Conservation (phyloP, 1,284 basidiomycete species). For the Irpex sp. region DNA sequence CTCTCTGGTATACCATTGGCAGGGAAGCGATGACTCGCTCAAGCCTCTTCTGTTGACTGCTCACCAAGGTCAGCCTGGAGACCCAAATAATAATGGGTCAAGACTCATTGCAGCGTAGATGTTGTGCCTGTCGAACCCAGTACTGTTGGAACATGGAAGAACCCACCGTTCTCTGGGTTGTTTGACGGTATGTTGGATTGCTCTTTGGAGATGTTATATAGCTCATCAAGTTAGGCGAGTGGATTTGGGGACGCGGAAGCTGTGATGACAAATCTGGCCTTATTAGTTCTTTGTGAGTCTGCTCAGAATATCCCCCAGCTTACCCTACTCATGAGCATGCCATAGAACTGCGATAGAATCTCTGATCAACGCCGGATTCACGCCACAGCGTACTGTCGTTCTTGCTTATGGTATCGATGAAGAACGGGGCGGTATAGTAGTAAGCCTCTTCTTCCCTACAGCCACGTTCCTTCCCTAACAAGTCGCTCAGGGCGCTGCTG, state of each 20-base stretch:
- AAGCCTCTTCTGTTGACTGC: conserved; percentile 66
- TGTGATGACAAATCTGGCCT: conserved; percentile 62
- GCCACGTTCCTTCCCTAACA: background rate
- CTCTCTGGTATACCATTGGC: conserved; percentile 64
- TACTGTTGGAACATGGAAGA: conserved; percentile 38
- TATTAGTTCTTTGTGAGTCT: conserved; percentile 51
- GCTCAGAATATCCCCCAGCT: background rate
- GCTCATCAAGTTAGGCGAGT: conserved; percentile 29
- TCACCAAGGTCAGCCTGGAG: conserved; percentile 51
- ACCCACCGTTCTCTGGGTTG: conserved; percentile 28
- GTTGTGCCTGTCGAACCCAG: conserved; percentile 54
- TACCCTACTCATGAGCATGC: background rate
- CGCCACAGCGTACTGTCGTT: conserved; percentile 51
- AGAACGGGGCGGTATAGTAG: conserved; percentile 52
- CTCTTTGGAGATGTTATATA: background rate
- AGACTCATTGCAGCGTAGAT: conserved; percentile 29
- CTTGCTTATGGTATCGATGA: conserved; percentile 72
- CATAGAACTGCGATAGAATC: conserved; percentile 49
- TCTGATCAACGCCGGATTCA: conserved; percentile 48
- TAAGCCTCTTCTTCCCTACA: conserved; percentile 20
- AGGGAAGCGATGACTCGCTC: conserved; percentile 48
- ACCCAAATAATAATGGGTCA: too few species aligned
- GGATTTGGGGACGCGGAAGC: conserved; percentile 64
- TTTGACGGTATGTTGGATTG: conserved; percentile 27
- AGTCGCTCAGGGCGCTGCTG: conserved; percentile 42